phyloP scores from a whole-genome alignment of 176 grass and related monocot genomes.

The Carex myosuroides region DNA sequence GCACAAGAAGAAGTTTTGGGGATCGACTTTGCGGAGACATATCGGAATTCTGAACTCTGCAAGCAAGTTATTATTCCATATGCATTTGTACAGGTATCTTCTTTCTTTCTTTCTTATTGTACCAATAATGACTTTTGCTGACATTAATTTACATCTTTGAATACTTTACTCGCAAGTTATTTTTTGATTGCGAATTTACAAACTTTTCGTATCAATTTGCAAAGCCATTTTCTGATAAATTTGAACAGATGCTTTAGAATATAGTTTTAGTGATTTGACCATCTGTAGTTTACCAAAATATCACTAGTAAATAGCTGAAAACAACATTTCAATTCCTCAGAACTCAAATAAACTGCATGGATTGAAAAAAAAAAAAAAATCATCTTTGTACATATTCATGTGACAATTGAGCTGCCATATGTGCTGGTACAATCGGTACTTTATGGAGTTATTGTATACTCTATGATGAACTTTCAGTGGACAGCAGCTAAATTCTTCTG shows the following conservation, averaged over 20 bases:
- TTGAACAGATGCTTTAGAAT: too few relatives aligned
- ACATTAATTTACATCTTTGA: too few relatives aligned
- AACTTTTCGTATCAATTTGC: too few relatives aligned
- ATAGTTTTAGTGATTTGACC: too few relatives aligned
- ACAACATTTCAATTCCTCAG: not conserved
- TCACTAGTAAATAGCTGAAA: not conserved
- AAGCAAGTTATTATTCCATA: constrained; percentile 18
- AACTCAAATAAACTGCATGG: not conserved
- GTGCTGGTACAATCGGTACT: constrained; percentile 39
- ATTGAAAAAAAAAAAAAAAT: not conserved
- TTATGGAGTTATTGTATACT: constrained; percentile 40
- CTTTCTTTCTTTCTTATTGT: too few relatives aligned
- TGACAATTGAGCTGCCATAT: constrained; percentile 41
- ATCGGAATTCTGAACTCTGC: constrained; percentile 46
- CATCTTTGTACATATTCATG: constrained; percentile 9
- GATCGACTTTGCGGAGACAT: constrained; percentile 30
- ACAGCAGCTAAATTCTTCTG: not conserved
- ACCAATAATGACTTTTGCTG: too few relatives aligned
- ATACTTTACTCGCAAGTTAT: too few relatives aligned
- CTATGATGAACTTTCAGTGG: constrained; percentile 49
- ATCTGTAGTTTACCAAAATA: too few relatives aligned
- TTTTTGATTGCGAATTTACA: too few relatives aligned
- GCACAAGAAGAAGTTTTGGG: constrained; percentile 43
- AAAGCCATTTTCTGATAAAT: too few relatives aligned
- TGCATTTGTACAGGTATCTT: too few relatives aligned